A percentile compares a stretch with the other conserved stretches of the same genome.
These are phyloP conservation scores for Solanum commersonii DNA, from an alignment of 257 asterid genomes.

Conservation along the genomic window DNA sequence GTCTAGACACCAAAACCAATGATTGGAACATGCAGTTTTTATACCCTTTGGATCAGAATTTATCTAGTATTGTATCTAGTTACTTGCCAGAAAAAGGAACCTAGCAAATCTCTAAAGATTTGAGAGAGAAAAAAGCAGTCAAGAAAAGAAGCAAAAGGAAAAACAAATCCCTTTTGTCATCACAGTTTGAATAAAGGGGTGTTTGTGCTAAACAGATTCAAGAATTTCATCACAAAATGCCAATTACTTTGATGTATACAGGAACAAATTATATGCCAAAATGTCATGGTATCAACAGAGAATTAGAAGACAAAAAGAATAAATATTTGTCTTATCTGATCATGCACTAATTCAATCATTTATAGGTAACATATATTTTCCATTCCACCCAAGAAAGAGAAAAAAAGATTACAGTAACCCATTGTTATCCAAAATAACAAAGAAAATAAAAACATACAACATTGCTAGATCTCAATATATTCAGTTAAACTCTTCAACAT, in stretches of 20 bases:
- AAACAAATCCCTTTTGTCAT: neutral
- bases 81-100: conserved; percentile 4
- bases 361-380: conserved; percentile 9
- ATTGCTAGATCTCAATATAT: conserved; percentile 1
- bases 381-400: conserved; percentile 23
- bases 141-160: conserved; percentile 1
- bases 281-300: neutral
- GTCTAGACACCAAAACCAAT: conserved; percentile 18
- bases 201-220: neutral
- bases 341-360: neutral
- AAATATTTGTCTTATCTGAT: neutral
- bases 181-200: neutral
- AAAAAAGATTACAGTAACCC: conserved; percentile 13
- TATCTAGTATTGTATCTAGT: conserved; percentile 1
- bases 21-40: conserved; percentile 22
- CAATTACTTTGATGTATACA: neutral
- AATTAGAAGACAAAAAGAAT: neutral
- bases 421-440: neutral
- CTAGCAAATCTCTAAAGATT: neutral
- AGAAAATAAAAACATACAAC: conserved; percentile 7
- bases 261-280: neutral
- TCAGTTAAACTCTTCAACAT: neutral
- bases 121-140: neutral
- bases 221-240: neutral
- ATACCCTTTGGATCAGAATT: conserved; percentile 19